Evolutionary conservation across 441 rosid genomes (phyloP), one percentile per base, ranked within the genome.

Genomic region (Populus trichocarpa): DNA sequence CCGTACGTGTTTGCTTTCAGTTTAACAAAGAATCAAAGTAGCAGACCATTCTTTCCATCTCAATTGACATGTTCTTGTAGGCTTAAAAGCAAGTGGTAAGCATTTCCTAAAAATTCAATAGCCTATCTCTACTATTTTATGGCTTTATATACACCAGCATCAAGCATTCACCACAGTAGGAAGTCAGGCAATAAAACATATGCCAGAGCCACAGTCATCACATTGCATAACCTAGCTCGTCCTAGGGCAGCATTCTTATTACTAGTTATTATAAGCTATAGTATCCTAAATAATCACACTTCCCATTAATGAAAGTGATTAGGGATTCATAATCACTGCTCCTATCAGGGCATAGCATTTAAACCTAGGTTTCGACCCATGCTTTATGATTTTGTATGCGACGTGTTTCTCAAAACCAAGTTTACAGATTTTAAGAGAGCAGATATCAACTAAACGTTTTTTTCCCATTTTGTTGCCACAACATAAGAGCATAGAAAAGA

Each of bases 51-150:
- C 75, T 57, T 40, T 28, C 65, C 26, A 57, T 36, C 3, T 35
- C 30, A 36, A 38, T 35, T 4, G 50, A 30, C 32, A 26, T 28
- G 42, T 42, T 46, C 67, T 50, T 22, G 67, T 32, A 50, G 2
- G 32, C 30, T 23, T 50, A 50, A 69, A 13, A 32, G 97, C 98
- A 89, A 91, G 35, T 20, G 30, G 40, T 46, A 33, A 12, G 32
- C 33, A 32, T 40, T 42, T 61, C 11, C 7, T 67, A 42, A 40
- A 42, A 26, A 42, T 7, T 42, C 65, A 12, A 28, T 65, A 16
- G 18, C 63, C 2, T 92, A 85, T 72, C 22, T 57, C 64, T 28
- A 72, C 26, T 8, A 42, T 25, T 22, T 46, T 23, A 59, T 59
- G 35, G 36, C 32, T 72, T 65, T 9, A 13, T 93, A 93, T 57